Base-by-base conservation (phyloP, 495 filamentous ascomycete species). In the Tetracladium marchalianum region DNA sequence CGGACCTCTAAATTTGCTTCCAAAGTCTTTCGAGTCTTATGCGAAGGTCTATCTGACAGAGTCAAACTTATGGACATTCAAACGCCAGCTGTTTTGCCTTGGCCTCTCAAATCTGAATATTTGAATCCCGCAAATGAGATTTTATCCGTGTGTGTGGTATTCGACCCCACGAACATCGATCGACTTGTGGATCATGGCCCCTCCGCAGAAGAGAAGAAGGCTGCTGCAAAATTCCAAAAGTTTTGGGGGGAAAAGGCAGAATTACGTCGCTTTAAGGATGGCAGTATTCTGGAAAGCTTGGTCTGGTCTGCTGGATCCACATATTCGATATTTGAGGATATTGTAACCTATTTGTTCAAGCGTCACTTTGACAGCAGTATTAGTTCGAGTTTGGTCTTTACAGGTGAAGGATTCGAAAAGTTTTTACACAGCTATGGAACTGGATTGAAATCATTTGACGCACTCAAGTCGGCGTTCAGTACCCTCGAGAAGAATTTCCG, bases 101-200 rank as follows among this genome's bases (percentile, higher is more conserved):
- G 80, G 79, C 18, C 44, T 18, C 38, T 60, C n/a, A 51, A 66
- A 11, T 50, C 68, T 10, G 27, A 59, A 5, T 44, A 50, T 4
- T 47, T 61, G 6, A 47, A 32, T 31, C n/a, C 57, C 4, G 37
- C 54, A n/a, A 56, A 57, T 43, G 5, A 47, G 50, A 50, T 49
- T 2, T 47, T 92, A 12, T 62, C 71, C 11, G 66, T 92, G 36
- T 82, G 85, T 0, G 66, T 98, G 31, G 56, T 84, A 13, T 74
- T 93, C 31, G 71, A 95, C 58, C 69, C 83, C 1, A 67, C 72
- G 9, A 84, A 88, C 54, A 77, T 80, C 43, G 65, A 72, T 37
- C 80, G 89, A 16, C 68, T 75, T 16, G 81, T 95, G 36, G 92
- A 98, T 55, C 82, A 87, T 56, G 92, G 92, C 2, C 92, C 92